Conservation (phyloP, 495 filamentous ascomycete genomes). For the Aspergillus sclerotiicarbonarius region DNA sequence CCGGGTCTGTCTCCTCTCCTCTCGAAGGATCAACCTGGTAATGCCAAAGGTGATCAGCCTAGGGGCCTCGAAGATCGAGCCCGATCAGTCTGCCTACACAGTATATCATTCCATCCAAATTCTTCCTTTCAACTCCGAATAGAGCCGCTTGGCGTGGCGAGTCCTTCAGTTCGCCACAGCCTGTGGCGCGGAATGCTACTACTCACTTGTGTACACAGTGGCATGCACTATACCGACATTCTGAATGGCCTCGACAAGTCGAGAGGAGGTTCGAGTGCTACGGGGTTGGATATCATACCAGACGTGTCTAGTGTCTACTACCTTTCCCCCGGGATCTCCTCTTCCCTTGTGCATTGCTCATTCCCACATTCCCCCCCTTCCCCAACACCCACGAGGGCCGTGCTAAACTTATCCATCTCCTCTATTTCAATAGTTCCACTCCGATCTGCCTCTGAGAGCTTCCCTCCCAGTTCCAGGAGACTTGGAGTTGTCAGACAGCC, state of each 20-base stretch:
- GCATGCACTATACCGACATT: too few species aligned
- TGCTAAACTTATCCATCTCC: background rate
- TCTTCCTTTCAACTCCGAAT: background rate
- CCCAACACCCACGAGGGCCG: background rate
- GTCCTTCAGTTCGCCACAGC: background rate
- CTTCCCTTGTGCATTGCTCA: background rate
- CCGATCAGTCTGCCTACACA: background rate
- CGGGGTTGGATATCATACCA: background rate
- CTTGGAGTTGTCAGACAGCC: background rate
- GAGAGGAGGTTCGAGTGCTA: too few species aligned
- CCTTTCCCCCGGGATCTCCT: background rate
- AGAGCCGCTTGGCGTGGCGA: background rate
- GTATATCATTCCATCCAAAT: background rate
- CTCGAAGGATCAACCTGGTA: background rate
- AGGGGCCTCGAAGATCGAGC: background rate
- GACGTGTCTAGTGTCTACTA: too few species aligned
- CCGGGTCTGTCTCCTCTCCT: too few species aligned
- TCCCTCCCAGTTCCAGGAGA: background rate
- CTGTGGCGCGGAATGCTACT: background rate
- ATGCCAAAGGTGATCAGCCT: background rate
- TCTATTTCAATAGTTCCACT: background rate
- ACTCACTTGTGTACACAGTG: too few species aligned
- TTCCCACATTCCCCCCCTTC: background rate
- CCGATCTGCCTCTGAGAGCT: background rate
- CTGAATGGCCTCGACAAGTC: too few species aligned